These are phyloP conservation scores for Durotheca rogersii DNA, from an alignment of 495 filamentous ascomycete species.

Conservation along the genomic window DNA sequence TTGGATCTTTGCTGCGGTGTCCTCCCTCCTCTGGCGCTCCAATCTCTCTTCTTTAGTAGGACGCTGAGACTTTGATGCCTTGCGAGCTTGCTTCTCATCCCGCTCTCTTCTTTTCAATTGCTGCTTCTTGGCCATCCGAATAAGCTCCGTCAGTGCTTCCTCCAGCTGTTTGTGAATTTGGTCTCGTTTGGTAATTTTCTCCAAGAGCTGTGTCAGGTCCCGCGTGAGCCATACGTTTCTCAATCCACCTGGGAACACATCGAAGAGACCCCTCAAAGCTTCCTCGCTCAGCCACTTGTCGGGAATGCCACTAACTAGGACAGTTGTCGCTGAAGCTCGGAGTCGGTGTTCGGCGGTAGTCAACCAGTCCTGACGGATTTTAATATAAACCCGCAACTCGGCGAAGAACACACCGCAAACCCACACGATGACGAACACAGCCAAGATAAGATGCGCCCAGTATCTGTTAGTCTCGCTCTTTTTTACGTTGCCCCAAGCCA, in stretches of 20 bases:
- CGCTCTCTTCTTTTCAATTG: constrained; percentile 65
- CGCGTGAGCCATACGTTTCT: constrained; percentile 97
- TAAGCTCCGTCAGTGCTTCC: constrained; percentile 78
- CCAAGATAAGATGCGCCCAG: constrained; percentile 86
- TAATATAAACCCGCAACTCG: constrained; percentile 88
- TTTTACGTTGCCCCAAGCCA: constrained; percentile 91
- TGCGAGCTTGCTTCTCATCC: constrained; percentile 63
- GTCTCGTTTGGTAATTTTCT: constrained; percentile 80
- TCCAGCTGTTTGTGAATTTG: constrained; percentile 73
- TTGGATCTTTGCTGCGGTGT: constrained; percentile 60
- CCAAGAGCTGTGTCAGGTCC: constrained; percentile 80
- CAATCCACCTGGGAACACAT: constrained; percentile 94
- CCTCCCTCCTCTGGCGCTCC: constrained; percentile 47
- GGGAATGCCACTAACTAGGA: constrained; percentile 87
- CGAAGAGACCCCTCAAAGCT: constrained; percentile 80
- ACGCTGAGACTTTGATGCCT: constrained; percentile 45
- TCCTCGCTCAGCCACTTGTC: constrained; percentile 82
- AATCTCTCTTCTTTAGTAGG: constrained; percentile 53
- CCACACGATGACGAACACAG: constrained; percentile 75
- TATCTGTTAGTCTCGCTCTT: constrained; percentile 69
- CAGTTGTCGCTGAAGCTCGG: constrained; percentile 93
- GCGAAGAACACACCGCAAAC: constrained; percentile 86
- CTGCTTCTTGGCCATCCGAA: constrained; percentile 73
- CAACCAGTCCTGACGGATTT: constrained; percentile 88
- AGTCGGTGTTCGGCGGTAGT: constrained; percentile 95